Evolutionary conservation across 225 moss, liverwort and hornwort genomes (phyloP), one percentile per base, ranked within the genome.

Genomic region (Takakia lepidozioides): DNA sequence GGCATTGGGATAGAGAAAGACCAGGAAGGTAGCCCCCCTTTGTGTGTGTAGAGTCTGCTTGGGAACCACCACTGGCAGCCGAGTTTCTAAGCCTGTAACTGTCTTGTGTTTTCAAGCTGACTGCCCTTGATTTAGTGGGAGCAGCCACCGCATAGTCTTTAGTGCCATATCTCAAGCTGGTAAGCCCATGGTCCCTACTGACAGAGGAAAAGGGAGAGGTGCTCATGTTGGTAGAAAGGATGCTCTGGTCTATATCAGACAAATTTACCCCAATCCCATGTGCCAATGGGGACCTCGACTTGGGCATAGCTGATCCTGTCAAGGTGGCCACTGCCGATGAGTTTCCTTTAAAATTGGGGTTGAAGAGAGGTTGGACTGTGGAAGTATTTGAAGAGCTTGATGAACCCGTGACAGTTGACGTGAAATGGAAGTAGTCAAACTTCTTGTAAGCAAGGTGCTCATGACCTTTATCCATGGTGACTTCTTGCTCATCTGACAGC

Each of bases 371-470:
- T 61, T 8, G 59, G 36, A 19, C n/a, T n/a, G n/a, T n/a, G n/a
- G n/a, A n/a, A n/a, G n/a, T n/a, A n/a, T n/a, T n/a, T n/a, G n/a
- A n/a, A n/a, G n/a, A n/a, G n/a, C n/a, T n/a, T n/a, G n/a, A n/a
- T n/a, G n/a, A n/a, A n/a, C n/a, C n/a, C n/a, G 55, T n/a, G 44
- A 51, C 48, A 53, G 48, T 75, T 6, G 80, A 74, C 37, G 70
- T 60, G 22, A 69, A 56, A 48, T 78, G 73, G 48, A 45, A 67
- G 46, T 78, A 78, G 17, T 70, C 74, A 35, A 57, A 58, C 46
- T 59, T 61, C 38, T 78, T 68, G 67, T 58, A 4, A 51, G 55
- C 38, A 19, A 53, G 16, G 28, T 59, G 29, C 35, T 52, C 52
- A 36, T 57, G 47, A 36, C 55, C 32, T 29, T 23, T 16, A 17